A percentile compares a stretch with the other conserved stretches of the same genome.
Conservation (phyloP, 257 asterid species). For the Solanum pennellii region DNA sequence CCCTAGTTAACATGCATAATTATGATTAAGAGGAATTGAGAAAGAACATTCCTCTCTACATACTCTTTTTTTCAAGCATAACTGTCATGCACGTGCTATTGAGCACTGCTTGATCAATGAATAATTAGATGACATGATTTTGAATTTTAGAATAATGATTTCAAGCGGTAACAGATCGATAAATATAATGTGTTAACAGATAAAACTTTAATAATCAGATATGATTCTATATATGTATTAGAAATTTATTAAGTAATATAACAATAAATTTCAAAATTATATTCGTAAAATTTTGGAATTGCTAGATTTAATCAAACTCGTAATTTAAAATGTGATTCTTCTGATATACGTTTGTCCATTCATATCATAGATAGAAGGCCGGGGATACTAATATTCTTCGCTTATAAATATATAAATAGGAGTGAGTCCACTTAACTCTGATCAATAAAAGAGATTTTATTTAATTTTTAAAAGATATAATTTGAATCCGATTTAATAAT, state of each 20-base stretch:
- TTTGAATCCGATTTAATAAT: background rate
- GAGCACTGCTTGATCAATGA: background rate
- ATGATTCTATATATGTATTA: background rate
- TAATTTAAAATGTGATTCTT: background rate
- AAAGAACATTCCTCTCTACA: conserved; percentile 1
- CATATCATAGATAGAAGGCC: background rate
- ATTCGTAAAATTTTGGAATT: background rate
- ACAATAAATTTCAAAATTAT: background rate
- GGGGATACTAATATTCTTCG: background rate
- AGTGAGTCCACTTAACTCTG: background rate
- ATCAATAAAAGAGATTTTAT: background rate
- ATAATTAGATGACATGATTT: background rate
- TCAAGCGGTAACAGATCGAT: background rate
- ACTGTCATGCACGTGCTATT: conserved; percentile 2
- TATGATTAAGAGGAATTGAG: background rate
- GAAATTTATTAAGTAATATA: background rate
- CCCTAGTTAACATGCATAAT: background rate
- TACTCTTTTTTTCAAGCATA: background rate
- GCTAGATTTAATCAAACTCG: background rate
- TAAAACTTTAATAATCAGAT: background rate
- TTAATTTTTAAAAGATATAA: background rate
- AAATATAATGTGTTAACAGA: no score
- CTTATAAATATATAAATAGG: background rate
- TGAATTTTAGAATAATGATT: background rate
- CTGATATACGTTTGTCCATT: background rate